These are phyloP conservation scores for Lupinus albus DNA, from an alignment of 306 rosid genomes.

Conservation along the genomic window DNA sequence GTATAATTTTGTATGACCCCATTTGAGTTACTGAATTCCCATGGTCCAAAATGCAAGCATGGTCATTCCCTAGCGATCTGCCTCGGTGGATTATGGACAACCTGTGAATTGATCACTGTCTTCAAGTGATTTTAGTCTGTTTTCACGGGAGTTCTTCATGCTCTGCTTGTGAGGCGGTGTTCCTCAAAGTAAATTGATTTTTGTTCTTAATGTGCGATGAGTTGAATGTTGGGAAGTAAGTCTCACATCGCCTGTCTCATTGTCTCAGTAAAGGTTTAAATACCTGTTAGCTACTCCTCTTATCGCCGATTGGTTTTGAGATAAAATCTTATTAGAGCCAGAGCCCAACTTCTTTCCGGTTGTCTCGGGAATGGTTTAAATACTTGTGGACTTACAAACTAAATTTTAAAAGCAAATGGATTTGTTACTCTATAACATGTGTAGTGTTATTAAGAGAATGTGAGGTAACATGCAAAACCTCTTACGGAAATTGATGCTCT, in stretches of 20 bases:
- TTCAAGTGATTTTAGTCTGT: conserved; percentile 27
- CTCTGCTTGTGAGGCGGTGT: conserved; percentile 21
- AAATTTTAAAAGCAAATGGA: not conserved
- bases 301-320: too few relatives aligned
- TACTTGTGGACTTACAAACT: not conserved
- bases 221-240: too few relatives aligned
- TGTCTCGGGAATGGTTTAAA: too few relatives aligned
- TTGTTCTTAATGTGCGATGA: not conserved
- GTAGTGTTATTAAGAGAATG: not conserved
- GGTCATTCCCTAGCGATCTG: conserved; percentile 3
- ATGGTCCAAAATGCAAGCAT: conserved; percentile 31
- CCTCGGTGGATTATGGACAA: conserved; percentile 14
- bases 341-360: too few relatives aligned
- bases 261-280: too few relatives aligned
- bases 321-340: too few relatives aligned
- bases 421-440: not conserved
- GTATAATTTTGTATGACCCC: not conserved
- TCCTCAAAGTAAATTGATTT: not conserved
- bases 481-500: not conserved
- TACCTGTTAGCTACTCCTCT: too few relatives aligned
- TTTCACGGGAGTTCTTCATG: conserved; percentile 22
- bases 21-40: conserved; percentile 26
- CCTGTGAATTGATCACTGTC: conserved; percentile 27
- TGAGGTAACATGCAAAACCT: not conserved
- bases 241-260: too few relatives aligned